phyloP scores from a whole-genome alignment of 208 protist genomes.

The Leptomonas pyrrhocoris region DNA sequence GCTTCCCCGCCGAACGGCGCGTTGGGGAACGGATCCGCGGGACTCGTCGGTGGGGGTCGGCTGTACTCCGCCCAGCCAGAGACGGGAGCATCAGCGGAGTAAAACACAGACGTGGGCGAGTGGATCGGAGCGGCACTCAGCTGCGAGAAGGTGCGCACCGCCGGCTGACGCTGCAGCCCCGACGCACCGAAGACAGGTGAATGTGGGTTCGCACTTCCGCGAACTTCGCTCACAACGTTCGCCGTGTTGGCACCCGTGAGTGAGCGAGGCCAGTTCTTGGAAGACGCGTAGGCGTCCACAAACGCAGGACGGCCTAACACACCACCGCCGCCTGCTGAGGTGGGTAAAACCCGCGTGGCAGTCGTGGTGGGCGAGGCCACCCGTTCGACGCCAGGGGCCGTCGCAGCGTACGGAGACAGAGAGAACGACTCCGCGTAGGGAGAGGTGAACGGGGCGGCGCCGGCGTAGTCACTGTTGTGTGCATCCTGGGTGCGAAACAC shows the following conservation, averaged over 20 bases:
- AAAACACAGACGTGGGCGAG: constrained; percentile 3
- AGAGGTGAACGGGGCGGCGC: not conserved
- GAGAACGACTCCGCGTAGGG: not conserved
- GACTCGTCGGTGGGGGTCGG: constrained; percentile 3
- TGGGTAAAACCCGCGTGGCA: not conserved
- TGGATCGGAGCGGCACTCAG: constrained; percentile 3
- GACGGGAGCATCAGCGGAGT: not conserved
- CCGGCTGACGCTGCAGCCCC: constrained; percentile 1
- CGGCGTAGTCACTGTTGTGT: not conserved
- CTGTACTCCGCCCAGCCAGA: constrained; percentile 12
- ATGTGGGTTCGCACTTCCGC: not conserved
- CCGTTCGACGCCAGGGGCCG: not conserved
- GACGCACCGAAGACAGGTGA: not conserved
- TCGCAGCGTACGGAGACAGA: not conserved
- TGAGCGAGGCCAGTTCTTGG: not conserved
- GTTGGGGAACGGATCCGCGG: not conserved
- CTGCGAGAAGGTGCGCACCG: constrained; percentile 28
- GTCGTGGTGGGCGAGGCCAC: not conserved
- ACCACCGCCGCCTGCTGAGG: not conserved
- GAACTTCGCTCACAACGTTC: not conserved
- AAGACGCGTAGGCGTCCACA: constrained; percentile 1
- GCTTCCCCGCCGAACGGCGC: not conserved
- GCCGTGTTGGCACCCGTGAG: not conserved
- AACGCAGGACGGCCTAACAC: not conserved
- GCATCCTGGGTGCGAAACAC: constrained; percentile 23